Evolutionary conservation across 306 rosid genomes (phyloP).

Genomic region (Rosa rugosa): DNA sequence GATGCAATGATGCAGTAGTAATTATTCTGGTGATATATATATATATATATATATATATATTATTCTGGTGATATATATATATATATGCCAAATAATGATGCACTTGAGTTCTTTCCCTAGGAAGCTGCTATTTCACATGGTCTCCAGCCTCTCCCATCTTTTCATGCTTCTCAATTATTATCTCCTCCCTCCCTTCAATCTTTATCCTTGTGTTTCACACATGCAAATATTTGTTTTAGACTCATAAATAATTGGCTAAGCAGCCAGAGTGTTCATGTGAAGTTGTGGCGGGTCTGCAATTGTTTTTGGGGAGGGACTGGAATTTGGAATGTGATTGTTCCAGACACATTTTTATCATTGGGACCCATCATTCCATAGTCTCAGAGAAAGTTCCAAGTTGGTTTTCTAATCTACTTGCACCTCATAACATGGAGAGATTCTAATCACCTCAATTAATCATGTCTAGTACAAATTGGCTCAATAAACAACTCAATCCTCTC

Average conservation of each 20-base stretch:
- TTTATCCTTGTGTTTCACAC: background rate
- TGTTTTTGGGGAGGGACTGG: constrained; percentile 46
- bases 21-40: background rate
- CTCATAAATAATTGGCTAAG: constrained; percentile 28
- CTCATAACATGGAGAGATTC: constrained; percentile 39
- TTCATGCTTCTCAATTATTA: constrained; percentile 47
- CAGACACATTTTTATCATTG: constrained; percentile 37
- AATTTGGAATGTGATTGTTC: constrained; percentile 54
- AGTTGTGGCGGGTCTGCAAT: constrained; percentile 32
- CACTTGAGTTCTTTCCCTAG: constrained; percentile 31
- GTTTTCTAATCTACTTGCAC: constrained; percentile 26
- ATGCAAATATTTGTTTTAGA: constrained; percentile 18
- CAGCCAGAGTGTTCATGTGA: constrained; percentile 72
- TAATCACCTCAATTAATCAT: constrained; percentile 22
- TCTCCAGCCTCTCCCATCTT: constrained; percentile 56
- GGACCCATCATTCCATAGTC: constrained; percentile 23
- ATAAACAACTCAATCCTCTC: constrained; percentile 7
- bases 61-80: too few relatives aligned
- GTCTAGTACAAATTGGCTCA: constrained; percentile 11
- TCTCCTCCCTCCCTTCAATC: constrained; percentile 30
- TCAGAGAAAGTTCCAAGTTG: constrained; percentile 46
- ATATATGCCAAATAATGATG: constrained; percentile 34
- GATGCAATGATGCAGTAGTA: background rate
- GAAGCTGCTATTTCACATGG: constrained; percentile 61
- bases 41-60: background rate